A percentile compares a stretch with the other conserved stretches of the same genome.
Conservation (phyloP, 768 basidiomycete species). For the Psilocybe tampanensis region DNA sequence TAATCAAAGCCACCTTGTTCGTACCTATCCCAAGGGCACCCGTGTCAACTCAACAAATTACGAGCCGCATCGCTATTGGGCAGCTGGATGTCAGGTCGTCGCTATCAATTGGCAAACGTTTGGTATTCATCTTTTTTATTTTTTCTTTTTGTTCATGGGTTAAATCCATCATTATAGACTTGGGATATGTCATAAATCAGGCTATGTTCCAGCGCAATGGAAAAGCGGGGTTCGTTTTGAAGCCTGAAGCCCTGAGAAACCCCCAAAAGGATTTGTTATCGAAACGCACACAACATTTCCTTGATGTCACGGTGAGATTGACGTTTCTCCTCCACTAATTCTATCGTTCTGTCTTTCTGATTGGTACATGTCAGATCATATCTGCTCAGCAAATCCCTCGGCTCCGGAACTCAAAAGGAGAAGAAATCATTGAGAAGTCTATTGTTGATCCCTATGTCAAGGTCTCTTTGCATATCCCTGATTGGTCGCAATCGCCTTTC, state of each 20-base stretch:
- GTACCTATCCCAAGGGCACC: conserved; percentile 86
- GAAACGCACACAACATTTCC: conserved; percentile 55
- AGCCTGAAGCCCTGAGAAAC: conserved; percentile 76
- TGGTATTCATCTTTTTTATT: conserved; percentile 52
- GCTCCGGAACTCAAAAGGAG: conserved; percentile 61
- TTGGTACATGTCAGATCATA: conserved; percentile 42
- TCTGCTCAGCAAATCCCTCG: conserved; percentile 91
- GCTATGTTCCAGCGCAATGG: conserved; percentile 95
- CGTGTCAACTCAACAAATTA: conserved; percentile 86
- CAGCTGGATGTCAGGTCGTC: conserved; percentile 84
- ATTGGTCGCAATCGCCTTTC: conserved; percentile 53
- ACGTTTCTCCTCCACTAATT: not conserved
- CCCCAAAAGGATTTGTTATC: conserved; percentile 60
- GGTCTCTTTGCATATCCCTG: conserved; percentile 75
- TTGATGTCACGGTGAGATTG: conserved; percentile 61
- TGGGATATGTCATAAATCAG: conserved; percentile 90
- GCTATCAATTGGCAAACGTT: conserved; percentile 98
- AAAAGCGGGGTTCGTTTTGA: conserved; percentile 87
- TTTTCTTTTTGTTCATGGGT: not conserved
- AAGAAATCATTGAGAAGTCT: conserved; percentile 59
- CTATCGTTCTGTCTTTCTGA: not conserved
- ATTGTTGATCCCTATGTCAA: conserved; percentile 78
- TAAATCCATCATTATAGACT: conserved; percentile 47
- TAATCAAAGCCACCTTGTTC: conserved; percentile 76
- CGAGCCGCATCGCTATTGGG: conserved; percentile 89